Conservation (phyloP, 1,284 basidiomycete species). For the Trametes versicolor region DNA sequence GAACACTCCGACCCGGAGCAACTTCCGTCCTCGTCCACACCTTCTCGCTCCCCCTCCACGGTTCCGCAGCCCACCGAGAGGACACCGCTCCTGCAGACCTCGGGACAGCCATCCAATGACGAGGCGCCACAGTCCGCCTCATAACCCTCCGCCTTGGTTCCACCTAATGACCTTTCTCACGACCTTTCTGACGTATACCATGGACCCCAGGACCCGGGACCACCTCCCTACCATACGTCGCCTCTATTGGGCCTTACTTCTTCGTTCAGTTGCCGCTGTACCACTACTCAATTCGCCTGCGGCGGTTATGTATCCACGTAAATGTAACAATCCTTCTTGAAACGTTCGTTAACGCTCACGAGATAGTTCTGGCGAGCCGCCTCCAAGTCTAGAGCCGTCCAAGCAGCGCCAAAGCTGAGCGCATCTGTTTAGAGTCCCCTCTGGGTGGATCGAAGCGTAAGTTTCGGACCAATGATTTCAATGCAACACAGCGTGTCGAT, state of each 20-base stretch:
- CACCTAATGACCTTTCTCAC: conserved; percentile 11
- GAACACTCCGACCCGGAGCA: conserved; percentile 8
- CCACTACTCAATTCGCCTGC: background rate
- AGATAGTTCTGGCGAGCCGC: background rate
- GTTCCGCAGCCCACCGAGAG: conserved; percentile 29
- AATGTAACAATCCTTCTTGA: background rate
- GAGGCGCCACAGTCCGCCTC: conserved; percentile 12
- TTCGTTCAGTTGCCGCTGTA: background rate
- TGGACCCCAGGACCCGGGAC: conserved; percentile 11
- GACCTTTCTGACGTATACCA: conserved; percentile 34
- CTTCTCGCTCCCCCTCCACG: conserved; percentile 19
- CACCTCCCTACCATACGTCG: conserved; percentile 22
- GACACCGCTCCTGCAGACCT: conserved; percentile 35
- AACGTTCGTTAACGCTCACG: background rate
- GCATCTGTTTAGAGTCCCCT: too few species aligned
- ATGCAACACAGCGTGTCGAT: too few species aligned
- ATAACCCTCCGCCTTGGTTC: conserved; percentile 8
- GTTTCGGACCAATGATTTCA: too few species aligned
- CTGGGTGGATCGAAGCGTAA: too few species aligned
- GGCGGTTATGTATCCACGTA: conserved; percentile 2
- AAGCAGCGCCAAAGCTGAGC: too few species aligned
- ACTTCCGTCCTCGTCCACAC: background rate
- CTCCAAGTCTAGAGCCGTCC: too few species aligned
- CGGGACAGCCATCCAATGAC: conserved; percentile 16
- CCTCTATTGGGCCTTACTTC: background rate